Percentiles rank a stretch among this genome's conserved stretches.
Conservation (phyloP, 352 stramenopile species). For the Globisporangium polare region DNA sequence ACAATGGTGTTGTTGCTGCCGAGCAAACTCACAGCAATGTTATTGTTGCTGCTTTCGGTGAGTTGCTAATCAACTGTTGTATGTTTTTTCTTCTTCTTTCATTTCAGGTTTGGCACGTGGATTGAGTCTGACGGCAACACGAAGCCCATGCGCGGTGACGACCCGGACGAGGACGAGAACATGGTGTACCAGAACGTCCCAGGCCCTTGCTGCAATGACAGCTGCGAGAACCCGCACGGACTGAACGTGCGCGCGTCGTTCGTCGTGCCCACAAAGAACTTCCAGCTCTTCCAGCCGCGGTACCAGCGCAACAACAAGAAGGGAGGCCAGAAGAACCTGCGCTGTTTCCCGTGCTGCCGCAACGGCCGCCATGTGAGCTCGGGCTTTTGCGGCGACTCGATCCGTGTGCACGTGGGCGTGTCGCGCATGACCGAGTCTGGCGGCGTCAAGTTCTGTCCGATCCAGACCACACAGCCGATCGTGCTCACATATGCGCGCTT, state of each 20-base stretch:
- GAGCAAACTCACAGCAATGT: not conserved
- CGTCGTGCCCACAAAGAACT: conserved; percentile 71
- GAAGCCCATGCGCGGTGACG: conserved; percentile 69
- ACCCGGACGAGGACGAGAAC: conserved; percentile 60
- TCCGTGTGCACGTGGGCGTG: conserved; percentile 75
- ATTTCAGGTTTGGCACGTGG: conserved; percentile 64
- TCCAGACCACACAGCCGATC: conserved; percentile 46
- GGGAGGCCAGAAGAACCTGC: conserved; percentile 85
- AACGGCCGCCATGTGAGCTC: conserved; percentile 78
- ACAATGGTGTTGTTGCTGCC: not conserved
- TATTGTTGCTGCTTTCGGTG: not conserved
- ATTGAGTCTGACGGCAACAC: conserved; percentile 81
- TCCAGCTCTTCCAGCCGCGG: conserved; percentile 70
- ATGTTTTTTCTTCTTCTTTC: not conserved
- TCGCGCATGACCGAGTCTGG: conserved; percentile 72
- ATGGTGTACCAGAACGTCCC: conserved; percentile 73
- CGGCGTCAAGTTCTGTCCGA: conserved; percentile 79
- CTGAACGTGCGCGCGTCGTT: conserved; percentile 79
- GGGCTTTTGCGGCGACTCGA: conserved; percentile 84
- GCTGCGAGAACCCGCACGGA: conserved; percentile 77
- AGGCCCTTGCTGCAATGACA: conserved; percentile 76
- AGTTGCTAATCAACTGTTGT: not conserved
- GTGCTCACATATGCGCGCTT: conserved; percentile 71
- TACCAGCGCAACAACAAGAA: conserved; percentile 92
- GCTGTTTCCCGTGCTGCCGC: conserved; percentile 84